These are phyloP conservation scores for Dryas integrifolia DNA, from an alignment of 331 rosid genomes.

Conservation along the genomic window DNA sequence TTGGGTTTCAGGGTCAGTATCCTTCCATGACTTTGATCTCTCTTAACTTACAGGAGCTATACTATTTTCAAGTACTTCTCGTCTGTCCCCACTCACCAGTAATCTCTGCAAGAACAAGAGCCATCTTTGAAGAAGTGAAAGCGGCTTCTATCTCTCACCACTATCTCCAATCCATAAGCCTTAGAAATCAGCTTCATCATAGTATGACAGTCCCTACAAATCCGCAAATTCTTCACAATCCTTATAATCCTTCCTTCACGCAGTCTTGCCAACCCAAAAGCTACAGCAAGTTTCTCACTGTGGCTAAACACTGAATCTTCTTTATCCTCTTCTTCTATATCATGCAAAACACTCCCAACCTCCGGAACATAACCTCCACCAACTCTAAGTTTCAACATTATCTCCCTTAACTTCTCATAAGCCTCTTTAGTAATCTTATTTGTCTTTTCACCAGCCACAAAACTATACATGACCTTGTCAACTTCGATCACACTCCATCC, in stretches of 20 bases:
- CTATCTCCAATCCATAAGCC: conserved; percentile 61
- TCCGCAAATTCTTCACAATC: conserved; percentile 74
- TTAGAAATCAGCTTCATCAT: conserved; percentile 78
- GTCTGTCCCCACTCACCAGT: conserved; percentile 47
- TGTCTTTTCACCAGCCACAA: conserved; percentile 66
- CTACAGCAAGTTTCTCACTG: conserved; percentile 86
- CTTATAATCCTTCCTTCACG: conserved; percentile 50
- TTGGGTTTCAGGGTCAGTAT: neutral
- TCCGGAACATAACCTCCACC: conserved; percentile 65
- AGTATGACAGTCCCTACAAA: conserved; percentile 74
- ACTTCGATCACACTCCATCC: conserved; percentile 90
- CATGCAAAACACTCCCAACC: conserved; percentile 63
- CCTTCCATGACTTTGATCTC: neutral
- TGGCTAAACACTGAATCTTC: conserved; percentile 71
- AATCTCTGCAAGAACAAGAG: conserved; percentile 74
- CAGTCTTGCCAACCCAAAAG: conserved; percentile 70
- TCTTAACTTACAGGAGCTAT: neutral
- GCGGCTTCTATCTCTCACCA: conserved; percentile 82
- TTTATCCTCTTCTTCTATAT: conserved; percentile 77
- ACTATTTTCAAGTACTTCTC: neutral
- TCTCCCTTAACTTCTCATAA: conserved; percentile 57
- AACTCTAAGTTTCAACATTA: conserved; percentile 53
- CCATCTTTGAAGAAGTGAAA: conserved; percentile 73
- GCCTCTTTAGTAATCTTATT: conserved; percentile 55
- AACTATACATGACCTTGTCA: conserved; percentile 57